A percentile compares a stretch with the other conserved stretches of the same genome.
phyloP scores from a whole-genome alignment of 768 basidiomycete genomes.

The Boletus coccyginus region DNA sequence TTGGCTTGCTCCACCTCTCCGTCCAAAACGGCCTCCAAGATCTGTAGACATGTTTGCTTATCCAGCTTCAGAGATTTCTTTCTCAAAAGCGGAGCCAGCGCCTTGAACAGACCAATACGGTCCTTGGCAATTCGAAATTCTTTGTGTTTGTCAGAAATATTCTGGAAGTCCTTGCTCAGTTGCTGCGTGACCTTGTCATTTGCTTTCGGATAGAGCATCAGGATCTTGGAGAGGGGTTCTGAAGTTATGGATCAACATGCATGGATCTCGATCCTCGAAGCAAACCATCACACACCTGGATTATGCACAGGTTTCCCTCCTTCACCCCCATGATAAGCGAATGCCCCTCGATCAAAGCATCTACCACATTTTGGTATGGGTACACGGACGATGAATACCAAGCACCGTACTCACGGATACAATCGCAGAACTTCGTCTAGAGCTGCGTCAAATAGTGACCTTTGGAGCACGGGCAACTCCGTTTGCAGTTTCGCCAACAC shows the following conservation, averaged over 20 bases:
- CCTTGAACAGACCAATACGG: conserved; percentile 9
- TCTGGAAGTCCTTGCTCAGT: background rate
- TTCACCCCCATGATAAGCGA: background rate
- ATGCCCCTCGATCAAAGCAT: background rate
- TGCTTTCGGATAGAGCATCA: conserved; percentile 15
- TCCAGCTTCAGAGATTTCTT: background rate
- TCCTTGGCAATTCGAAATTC: conserved; percentile 17
- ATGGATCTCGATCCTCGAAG: background rate
- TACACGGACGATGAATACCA: too few relatives aligned
- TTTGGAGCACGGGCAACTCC: conserved; percentile 7
- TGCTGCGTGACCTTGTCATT: background rate
- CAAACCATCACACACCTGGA: background rate
- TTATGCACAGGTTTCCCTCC: too few relatives aligned
- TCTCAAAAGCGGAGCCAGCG: background rate
- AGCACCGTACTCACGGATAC: conserved; percentile 23
- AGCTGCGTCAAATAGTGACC: conserved; percentile 24
- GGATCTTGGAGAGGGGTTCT: background rate
- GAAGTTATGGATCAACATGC: background rate
- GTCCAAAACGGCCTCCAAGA: conserved; percentile 7
- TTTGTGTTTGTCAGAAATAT: conserved; percentile 2
- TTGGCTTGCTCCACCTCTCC: conserved; percentile 5
- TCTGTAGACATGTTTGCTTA: background rate
- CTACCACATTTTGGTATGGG: too few relatives aligned
- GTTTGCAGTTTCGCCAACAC: background rate
- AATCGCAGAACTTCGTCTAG: conserved; percentile 18